Percentiles rank a stretch among this genome's conserved stretches.
These are phyloP conservation scores for Tieghemostelium lacteum DNA, from an alignment of 78 protist genomes.

Conservation along the genomic window DNA sequence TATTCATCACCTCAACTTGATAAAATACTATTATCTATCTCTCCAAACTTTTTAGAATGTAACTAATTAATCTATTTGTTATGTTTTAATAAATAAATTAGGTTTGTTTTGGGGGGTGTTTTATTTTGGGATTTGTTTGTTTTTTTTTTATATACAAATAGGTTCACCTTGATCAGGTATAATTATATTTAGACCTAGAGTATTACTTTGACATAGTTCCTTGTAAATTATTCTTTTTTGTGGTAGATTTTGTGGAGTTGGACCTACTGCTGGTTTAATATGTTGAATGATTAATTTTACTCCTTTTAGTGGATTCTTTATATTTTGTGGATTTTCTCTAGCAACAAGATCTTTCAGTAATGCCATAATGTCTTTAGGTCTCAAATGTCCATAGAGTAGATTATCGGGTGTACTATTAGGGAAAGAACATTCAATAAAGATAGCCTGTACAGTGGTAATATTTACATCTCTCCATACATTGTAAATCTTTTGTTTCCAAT, in stretches of 20 bases:
- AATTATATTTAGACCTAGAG: slow-evolving; percentile 13
- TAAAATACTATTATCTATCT: no score
- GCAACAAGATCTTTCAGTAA: slow-evolving; percentile 1
- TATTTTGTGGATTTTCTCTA: neutral
- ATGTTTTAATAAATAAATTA: no score
- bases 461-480: slow-evolving; percentile 33
- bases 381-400: slow-evolving; percentile 37
- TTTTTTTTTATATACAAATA: slow-evolving; percentile 41
- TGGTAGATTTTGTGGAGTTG: slow-evolving; percentile 6
- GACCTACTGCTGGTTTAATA: slow-evolving; percentile 43
- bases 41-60: no score
- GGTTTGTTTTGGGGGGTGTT: no score
- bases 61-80: no score
- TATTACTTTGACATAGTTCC: slow-evolving; percentile 25
- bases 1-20: no score
- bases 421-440: slow-evolving; percentile 46
- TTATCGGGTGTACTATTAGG: slow-evolving; percentile 8
- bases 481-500: slow-evolving; percentile 34
- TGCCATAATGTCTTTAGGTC: slow-evolving; percentile 52
- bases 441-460: slow-evolving; percentile 24
- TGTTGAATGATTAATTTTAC: slow-evolving; percentile 55
- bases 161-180: slow-evolving; percentile 70
- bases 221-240: slow-evolving; percentile 22
- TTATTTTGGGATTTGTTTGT: neutral
- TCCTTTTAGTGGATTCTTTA: neutral